Evolutionary conservation across 1,139 yeast genomes (phyloP), one percentile per base, ranked within the genome.

Genomic region (Zygoascus hellenicus): DNA sequence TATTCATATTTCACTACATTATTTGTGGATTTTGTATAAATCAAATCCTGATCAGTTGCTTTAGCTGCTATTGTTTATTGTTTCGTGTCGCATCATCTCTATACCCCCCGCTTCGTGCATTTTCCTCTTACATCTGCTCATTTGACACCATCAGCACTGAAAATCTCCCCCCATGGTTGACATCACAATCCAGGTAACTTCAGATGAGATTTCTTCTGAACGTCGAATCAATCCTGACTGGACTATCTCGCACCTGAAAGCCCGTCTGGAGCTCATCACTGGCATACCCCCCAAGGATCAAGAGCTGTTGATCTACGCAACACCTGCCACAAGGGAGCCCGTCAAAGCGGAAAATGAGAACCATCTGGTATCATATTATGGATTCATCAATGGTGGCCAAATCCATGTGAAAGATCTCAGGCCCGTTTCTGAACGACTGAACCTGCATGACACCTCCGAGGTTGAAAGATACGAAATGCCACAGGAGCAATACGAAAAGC

Each of bases 241-340:
- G 88, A 65, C 77, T 0, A 53, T 87, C 32, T 64, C 64, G 3
- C 70, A 79, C 54, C 70, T 89, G 49, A 78, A 81, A 56, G 60
- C 69, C 35, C 74, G 77, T 52, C 64, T 89, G 15, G 94, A 86
- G 59, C 74, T 72, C 19, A 76, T 87, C 51, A 88, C 96, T 0
- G 97, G 97, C 1, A 78, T 90, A 38, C 78, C 82, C 4, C 86
- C 88, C 0, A 49, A 61, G 19, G 69, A 63, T 52, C 95, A 86
- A 63, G 66, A 68, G 19, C 65, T 86, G 22, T 72, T 70, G 43
- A 64, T 80, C 46, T 79, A 76, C 55, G 71, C 75, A 1, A 58
- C 70, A 1, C 62, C 73, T 5, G 63, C 70, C 26, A 69, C 77
- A 35, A 71, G 71, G 42, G 73, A 64, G 10, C 57, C 61, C 9